These are phyloP conservation scores for Penicillium tannophilum DNA, from an alignment of 495 filamentous ascomycete species.

Conservation along the genomic window DNA sequence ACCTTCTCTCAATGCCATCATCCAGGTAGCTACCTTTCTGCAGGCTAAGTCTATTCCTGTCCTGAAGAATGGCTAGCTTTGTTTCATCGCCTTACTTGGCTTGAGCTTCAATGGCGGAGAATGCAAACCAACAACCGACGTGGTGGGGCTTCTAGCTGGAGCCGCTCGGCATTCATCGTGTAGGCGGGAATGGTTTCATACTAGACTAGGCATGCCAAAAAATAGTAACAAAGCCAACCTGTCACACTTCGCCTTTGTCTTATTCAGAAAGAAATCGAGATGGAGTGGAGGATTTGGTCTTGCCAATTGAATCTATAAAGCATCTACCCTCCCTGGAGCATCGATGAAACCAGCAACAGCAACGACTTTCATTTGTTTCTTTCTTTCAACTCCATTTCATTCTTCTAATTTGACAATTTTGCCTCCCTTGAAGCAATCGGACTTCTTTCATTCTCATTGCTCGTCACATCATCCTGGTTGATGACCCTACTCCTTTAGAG, in stretches of 20 bases:
- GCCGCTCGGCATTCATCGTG: slow-evolving; percentile 15
- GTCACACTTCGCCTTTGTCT: not conserved
- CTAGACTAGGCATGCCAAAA: slow-evolving; percentile 12
- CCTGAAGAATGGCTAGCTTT: not conserved
- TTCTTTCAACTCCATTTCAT: slow-evolving; percentile 6
- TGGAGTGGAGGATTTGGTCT: not conserved
- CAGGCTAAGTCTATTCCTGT: slow-evolving; percentile 12
- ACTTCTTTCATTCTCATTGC: slow-evolving; percentile 4
- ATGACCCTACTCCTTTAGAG: slow-evolving; percentile 8
- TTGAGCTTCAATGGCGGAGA: slow-evolving; percentile 15
- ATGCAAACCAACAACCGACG: slow-evolving; percentile 4
- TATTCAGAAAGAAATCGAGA: not conserved
- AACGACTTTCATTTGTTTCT: slow-evolving; percentile 19
- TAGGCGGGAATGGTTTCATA: slow-evolving; percentile 21
- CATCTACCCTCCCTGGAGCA: not conserved
- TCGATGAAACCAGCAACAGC: slow-evolving; percentile 14
- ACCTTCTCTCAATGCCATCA: not conserved
- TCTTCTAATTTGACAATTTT: slow-evolving; percentile 13
- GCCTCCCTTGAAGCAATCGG: slow-evolving; percentile 19
- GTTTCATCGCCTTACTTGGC: slow-evolving; percentile 23
- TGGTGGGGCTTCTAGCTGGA: slow-evolving; percentile 16
- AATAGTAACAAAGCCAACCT: slow-evolving; percentile 18
- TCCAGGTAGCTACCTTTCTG: not conserved
- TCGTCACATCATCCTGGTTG: slow-evolving; percentile 21
- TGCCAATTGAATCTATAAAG: slow-evolving; percentile 22